Conservation (phyloP, 306 rosid species). For the Casuarina equisetifolia region DNA sequence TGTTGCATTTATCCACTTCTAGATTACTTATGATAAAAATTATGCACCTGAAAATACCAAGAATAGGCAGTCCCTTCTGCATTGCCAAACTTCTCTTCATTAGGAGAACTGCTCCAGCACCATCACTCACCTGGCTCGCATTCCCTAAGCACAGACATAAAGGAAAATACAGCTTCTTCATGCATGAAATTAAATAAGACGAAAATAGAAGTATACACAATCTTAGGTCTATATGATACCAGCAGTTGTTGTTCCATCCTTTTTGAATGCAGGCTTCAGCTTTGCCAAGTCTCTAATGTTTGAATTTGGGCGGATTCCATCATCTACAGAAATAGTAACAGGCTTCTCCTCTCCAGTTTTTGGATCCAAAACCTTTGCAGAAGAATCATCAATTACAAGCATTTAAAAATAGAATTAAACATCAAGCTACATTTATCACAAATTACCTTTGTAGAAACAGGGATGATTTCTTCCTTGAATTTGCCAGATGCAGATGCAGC, state of each 20-base stretch:
- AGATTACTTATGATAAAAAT: neutral
- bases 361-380: constrained; percentile 65
- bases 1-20: neutral
- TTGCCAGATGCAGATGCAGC: constrained; percentile 79
- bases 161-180: neutral
- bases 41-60: constrained; percentile 75
- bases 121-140: constrained; percentile 92
- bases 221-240: constrained; percentile 38
- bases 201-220: constrained; percentile 11
- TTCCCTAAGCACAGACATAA: constrained; percentile 55
- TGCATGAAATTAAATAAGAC: neutral
- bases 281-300: constrained; percentile 65
- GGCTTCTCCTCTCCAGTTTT: constrained; percentile 78
- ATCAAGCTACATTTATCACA: constrained; percentile 18
- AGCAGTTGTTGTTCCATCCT: constrained; percentile 85
- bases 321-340: constrained; percentile 68
- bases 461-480: constrained; percentile 87
- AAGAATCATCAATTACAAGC: constrained; percentile 24
- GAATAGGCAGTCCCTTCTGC: constrained; percentile 79
- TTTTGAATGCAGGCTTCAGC: constrained; percentile 78
- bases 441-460: constrained; percentile 76
- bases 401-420: constrained; percentile 4
- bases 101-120: constrained; percentile 93
- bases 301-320: constrained; percentile 72
- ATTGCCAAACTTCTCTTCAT: constrained; percentile 84